A percentile compares a stretch with the other conserved stretches of the same genome.
These are phyloP conservation scores for Elsinoe ampelina DNA, from an alignment of 2,329 filamentous ascomycete genomes.

Conservation along the genomic window DNA sequence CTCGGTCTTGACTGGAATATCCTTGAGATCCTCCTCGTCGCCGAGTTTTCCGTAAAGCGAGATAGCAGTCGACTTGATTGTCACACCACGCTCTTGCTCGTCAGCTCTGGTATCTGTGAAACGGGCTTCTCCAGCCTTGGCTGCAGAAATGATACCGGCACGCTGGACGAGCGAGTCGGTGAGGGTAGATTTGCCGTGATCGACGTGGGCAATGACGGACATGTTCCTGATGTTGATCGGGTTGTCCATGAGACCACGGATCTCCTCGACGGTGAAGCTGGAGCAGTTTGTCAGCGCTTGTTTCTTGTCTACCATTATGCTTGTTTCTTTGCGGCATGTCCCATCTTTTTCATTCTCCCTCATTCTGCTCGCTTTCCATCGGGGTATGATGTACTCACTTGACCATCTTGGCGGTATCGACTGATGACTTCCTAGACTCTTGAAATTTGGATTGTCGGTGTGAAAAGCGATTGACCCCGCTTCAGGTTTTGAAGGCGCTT, in stretches of 20 bases:
- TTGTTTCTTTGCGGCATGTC: background rate
- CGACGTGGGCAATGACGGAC: slow-evolving; percentile 99
- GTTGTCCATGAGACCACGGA: slow-evolving; percentile 70
- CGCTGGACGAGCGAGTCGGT: slow-evolving; percentile 99
- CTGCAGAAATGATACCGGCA: slow-evolving; percentile 97
- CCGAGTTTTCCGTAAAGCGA: slow-evolving; percentile 84
- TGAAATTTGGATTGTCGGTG: slow-evolving; percentile 16
- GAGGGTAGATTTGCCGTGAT: slow-evolving; percentile 99
- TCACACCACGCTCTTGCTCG: slow-evolving; percentile 99
- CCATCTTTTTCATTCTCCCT: background rate
- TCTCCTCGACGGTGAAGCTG: slow-evolving; percentile 98
- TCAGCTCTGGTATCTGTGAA: slow-evolving; percentile 96
- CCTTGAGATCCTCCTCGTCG: slow-evolving; percentile 81
- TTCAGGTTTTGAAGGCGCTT: slow-evolving; percentile 19
- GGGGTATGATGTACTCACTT: slow-evolving; percentile 62
- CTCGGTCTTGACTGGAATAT: slow-evolving; percentile 80
- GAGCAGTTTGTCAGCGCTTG: slow-evolving; percentile 42
- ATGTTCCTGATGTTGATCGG: slow-evolving; percentile 78
- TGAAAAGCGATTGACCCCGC: slow-evolving; percentile 20
- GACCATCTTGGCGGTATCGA: slow-evolving; percentile 93
- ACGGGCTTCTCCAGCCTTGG: slow-evolving; percentile 90
- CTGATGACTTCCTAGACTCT: slow-evolving; percentile 20
- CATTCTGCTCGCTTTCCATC: background rate
- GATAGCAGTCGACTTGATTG: slow-evolving; percentile 99
- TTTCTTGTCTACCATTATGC: background rate